Conservation (phyloP, 2,329 filamentous ascomycete species). For the Pseudocercospora vitis region DNA sequence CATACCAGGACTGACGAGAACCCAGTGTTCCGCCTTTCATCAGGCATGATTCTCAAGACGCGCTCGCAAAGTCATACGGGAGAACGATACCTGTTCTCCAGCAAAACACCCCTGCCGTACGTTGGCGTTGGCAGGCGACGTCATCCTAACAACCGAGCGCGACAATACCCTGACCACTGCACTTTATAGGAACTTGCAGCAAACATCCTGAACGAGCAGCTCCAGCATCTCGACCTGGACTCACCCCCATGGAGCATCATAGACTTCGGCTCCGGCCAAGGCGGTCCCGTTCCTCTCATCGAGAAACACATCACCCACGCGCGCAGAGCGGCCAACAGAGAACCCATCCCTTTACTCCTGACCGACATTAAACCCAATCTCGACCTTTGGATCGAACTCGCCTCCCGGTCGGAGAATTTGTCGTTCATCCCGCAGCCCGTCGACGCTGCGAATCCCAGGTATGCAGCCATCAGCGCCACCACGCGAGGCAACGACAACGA, state of each 20-base stretch:
- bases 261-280: slow-evolving; percentile 74
- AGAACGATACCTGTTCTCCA: slow-evolving; percentile 60
- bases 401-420: slow-evolving; percentile 48
- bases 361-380: slow-evolving; percentile 42
- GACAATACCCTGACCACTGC: too few relatives aligned
- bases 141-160: slow-evolving; percentile 48
- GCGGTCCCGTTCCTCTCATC: slow-evolving; percentile 53
- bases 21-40: slow-evolving; percentile 67
- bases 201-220: slow-evolving; percentile 50
- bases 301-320: slow-evolving; percentile 37
- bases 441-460: slow-evolving; percentile 63
- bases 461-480: slow-evolving; percentile 39
- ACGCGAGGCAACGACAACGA: slow-evolving; percentile 43
- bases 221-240: slow-evolving; percentile 46
- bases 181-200: slow-evolving; percentile 64
- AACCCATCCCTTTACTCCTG: slow-evolving; percentile 43
- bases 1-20: neutral
- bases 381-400: slow-evolving; percentile 38
- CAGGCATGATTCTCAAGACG: slow-evolving; percentile 64
- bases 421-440: slow-evolving; percentile 61
- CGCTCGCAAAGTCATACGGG: slow-evolving; percentile 64
- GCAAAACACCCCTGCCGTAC: slow-evolving; percentile 8
- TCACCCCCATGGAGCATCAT: slow-evolving; percentile 61
- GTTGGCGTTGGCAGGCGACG: neutral
- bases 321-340: slow-evolving; percentile 26